A percentile compares a stretch with the other conserved stretches of the same genome.
Conservation (phyloP, 2,329 filamentous ascomycete genomes). For the Diaporthe australafricana region DNA sequence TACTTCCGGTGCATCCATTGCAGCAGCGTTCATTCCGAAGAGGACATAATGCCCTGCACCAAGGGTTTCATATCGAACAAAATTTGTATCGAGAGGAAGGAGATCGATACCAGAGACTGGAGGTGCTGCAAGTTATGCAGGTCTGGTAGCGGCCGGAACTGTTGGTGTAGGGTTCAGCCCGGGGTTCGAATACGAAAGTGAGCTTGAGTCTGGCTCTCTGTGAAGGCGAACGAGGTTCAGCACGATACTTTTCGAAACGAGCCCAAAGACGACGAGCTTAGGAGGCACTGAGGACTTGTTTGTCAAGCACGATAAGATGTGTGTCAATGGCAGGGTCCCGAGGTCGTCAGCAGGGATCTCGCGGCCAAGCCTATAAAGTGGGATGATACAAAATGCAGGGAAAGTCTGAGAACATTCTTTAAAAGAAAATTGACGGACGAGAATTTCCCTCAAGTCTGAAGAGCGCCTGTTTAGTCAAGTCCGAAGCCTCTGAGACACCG, state of each 20-base stretch:
- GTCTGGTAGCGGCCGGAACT: conserved; percentile 32
- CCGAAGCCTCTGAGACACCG: too few species aligned
- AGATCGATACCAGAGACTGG: neutral
- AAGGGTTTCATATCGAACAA: neutral
- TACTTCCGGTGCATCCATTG: conserved; percentile 32
- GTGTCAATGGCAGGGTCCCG: too few species aligned
- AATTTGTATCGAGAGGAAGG: neutral
- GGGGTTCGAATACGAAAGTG: conserved; percentile 27
- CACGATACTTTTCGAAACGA: neutral
- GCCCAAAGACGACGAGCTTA: neutral
- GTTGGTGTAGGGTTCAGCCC: conserved; percentile 30
- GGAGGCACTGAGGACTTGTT: neutral
- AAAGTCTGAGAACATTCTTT: too few species aligned
- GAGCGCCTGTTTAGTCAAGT: too few species aligned
- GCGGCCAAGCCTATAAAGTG: too few species aligned
- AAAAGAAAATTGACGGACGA: too few species aligned
- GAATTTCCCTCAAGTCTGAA: too few species aligned
- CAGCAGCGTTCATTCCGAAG: neutral
- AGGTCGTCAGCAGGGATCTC: too few species aligned
- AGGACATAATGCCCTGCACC: conserved; percentile 13
- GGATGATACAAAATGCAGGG: too few species aligned
- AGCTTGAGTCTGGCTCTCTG: neutral
- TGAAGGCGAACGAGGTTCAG: too few species aligned
- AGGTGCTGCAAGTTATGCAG: conserved; percentile 29
- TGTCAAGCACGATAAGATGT: too few species aligned